Conservation (phyloP, 2,329 filamentous ascomycete genomes). For the Cladophialophora chaetospira region DNA sequence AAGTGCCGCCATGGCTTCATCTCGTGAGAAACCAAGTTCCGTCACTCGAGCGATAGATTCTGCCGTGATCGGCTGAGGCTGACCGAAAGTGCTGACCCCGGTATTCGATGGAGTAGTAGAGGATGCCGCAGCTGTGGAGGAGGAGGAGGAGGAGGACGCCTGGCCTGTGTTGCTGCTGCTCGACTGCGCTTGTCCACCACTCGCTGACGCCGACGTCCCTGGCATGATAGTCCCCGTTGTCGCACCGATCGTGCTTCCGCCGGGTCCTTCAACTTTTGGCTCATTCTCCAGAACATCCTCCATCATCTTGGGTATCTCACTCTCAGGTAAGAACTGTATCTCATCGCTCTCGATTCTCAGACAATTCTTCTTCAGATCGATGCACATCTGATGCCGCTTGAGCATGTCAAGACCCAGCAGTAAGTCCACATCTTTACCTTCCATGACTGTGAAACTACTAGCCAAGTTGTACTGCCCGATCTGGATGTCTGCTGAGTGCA, state of each 20-base stretch:
- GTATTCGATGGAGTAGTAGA: constrained; percentile 24
- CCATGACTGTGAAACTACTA: constrained; percentile 98
- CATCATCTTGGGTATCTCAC: constrained; percentile 84
- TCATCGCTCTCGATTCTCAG: constrained; percentile 86
- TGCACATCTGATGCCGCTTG: constrained; percentile 89
- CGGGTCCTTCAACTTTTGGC: constrained; percentile 80
- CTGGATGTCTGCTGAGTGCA: constrained; percentile 92
- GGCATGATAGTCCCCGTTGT: constrained; percentile 67
- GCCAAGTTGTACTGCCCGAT: constrained; percentile 85
- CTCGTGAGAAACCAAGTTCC: constrained; percentile 73
- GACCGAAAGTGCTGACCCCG: constrained; percentile 26
- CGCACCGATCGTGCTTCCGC: constrained; percentile 84
- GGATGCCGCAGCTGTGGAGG: constrained; percentile 26
- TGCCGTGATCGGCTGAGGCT: constrained; percentile 50
- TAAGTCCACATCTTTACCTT: constrained; percentile 93
- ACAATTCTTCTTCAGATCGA: constrained; percentile 82
- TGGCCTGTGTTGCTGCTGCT: constrained; percentile 21
- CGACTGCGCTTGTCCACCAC: constrained; percentile 1
- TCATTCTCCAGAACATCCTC: constrained; percentile 72
- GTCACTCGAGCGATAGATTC: constrained; percentile 75
- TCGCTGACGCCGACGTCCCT: constrained; percentile 7
- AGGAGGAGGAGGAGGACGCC: constrained; percentile 24
- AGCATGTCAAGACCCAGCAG: constrained; percentile 95
- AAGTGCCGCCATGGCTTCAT: constrained; percentile 77
- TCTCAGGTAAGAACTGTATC: constrained; percentile 86